Evolutionary conservation across 805 yeast species (phyloP).

Genomic region (Yarrowia hollandica): DNA sequence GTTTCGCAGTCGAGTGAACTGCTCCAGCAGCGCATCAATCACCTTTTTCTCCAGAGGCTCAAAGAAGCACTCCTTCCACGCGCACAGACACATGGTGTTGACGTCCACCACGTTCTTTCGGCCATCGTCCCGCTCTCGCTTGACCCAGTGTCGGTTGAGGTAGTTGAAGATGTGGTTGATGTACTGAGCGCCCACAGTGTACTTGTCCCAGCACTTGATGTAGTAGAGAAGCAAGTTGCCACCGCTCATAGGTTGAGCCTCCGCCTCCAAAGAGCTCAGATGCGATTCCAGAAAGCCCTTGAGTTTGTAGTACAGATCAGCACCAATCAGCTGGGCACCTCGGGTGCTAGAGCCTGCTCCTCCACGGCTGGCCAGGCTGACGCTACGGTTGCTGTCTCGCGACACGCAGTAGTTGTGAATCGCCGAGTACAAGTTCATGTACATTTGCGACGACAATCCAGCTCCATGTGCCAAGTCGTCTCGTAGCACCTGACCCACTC

Average conservation of each 20-base stretch:
- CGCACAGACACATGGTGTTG: constrained; percentile 78
- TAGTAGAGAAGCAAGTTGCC: constrained; percentile 80
- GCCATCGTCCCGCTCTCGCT: constrained; percentile 92
- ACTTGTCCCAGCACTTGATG: constrained; percentile 85
- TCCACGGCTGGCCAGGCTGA: constrained; percentile 32
- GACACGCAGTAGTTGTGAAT: constrained; percentile 86
- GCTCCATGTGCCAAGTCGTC: constrained; percentile 39
- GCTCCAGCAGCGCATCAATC: constrained; percentile 69
- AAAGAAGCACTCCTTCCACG: constrained; percentile 87
- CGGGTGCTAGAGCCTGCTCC: constrained; percentile 29
- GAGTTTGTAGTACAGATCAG: constrained; percentile 77
- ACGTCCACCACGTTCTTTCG: constrained; percentile 87
- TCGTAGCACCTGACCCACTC: constrained; percentile 44
- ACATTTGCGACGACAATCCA: constrained; percentile 48
- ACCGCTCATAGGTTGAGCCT: constrained; percentile 47
- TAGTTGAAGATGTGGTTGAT: constrained; percentile 92
- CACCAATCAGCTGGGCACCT: constrained; percentile 68
- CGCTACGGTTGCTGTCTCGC: constrained; percentile 33
- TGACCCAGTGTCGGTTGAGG: constrained; percentile 96
- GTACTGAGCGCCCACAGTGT: constrained; percentile 86
- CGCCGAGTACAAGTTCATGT: constrained; percentile 88
- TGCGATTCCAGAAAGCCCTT: constrained; percentile 65
- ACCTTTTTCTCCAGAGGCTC: constrained; percentile 59
- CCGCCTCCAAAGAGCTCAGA: constrained; percentile 37
- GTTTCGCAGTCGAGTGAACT: constrained; percentile 75